A percentile compares a stretch with the other conserved stretches of the same genome.
Evolutionary conservation across 2,329 filamentous ascomycete genomes (phyloP).

Genomic region (Escovopsis sp.): DNA sequence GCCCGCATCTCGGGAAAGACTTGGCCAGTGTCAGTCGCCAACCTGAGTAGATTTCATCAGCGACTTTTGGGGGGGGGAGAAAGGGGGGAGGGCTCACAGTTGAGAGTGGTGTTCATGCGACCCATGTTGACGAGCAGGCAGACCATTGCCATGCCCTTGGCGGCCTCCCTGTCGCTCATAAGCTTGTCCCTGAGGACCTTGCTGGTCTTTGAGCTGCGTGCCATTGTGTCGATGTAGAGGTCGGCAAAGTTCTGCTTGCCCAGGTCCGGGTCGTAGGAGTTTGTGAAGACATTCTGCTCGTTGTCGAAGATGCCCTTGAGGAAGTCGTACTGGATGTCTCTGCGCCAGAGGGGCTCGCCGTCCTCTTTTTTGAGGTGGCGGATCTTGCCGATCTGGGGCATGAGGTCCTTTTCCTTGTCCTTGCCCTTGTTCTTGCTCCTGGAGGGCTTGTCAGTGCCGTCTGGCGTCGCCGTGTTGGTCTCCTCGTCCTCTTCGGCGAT

Average conservation of each 20-base stretch:
- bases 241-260: slow-evolving; percentile 76
- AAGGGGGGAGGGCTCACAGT: slow-evolving; percentile 47
- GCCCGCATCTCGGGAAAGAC: slow-evolving; percentile 99
- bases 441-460: slow-evolving; percentile 25
- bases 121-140: slow-evolving; percentile 94
- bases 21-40: slow-evolving; percentile 20
- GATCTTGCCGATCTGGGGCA: slow-evolving; percentile 49
- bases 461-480: slow-evolving; percentile 28
- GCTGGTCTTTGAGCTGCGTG: slow-evolving; percentile 95
- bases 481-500: slow-evolving; percentile 30
- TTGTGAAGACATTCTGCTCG: slow-evolving; percentile 65
- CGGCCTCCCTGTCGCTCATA: slow-evolving; percentile 77
- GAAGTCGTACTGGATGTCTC: slow-evolving; percentile 82
- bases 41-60: too few relatives aligned
- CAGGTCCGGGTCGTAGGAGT: slow-evolving; percentile 58
- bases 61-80: slow-evolving; percentile 1
- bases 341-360: slow-evolving; percentile 72
- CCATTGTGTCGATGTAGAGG: slow-evolving; percentile 97
- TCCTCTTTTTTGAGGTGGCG: slow-evolving; percentile 79
- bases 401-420: slow-evolving; percentile 20
- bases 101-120: slow-evolving; percentile 96
- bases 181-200: slow-evolving; percentile 97
- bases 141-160: slow-evolving; percentile 98
- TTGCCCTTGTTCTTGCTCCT: slow-evolving; percentile 19
- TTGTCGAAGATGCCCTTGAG: slow-evolving; percentile 68